Percentiles rank a stretch among this genome's conserved stretches.
phyloP scores from a whole-genome alignment of 2,329 filamentous ascomycete species.

The Gnomoniopsis sp. region DNA sequence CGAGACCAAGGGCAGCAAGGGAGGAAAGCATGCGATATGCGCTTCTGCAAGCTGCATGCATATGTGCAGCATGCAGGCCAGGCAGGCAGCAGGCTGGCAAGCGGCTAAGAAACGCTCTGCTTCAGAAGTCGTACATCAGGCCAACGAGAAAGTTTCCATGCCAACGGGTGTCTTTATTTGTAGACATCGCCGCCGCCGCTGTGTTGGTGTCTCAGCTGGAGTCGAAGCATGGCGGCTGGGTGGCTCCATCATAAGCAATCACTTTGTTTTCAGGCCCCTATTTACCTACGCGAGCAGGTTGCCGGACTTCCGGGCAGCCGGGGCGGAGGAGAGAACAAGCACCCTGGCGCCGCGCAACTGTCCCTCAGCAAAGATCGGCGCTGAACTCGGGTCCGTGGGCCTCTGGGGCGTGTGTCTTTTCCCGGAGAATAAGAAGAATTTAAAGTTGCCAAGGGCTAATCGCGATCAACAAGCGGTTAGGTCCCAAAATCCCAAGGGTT shows the following conservation, averaged over 20 bases:
- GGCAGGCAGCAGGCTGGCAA: no score
- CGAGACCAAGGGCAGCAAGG: background rate
- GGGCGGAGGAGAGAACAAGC: no score
- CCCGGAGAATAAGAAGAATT: background rate
- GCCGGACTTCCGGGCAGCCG: no score
- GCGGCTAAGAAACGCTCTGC: background rate
- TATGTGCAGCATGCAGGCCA: conserved; percentile 15
- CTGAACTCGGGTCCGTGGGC: no score
- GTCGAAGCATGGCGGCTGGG: background rate
- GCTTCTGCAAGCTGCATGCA: background rate
- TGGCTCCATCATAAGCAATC: no score
- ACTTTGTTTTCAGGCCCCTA: no score
- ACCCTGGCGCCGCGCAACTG: background rate
- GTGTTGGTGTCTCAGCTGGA: background rate
- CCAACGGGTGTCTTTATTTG: conserved; percentile 4
- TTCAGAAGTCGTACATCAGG: background rate
- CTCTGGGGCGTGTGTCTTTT: background rate
- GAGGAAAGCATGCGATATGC: background rate
- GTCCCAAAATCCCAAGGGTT: background rate
- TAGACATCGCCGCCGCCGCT: background rate
- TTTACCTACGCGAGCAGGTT: no score
- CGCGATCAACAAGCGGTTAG: background rate
- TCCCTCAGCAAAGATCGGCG: background rate
- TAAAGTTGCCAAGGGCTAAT: background rate
- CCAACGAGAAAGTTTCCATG: conserved; percentile 8